Conservation (phyloP, 495 filamentous ascomycete species). For the Neurospora sp. region DNA sequence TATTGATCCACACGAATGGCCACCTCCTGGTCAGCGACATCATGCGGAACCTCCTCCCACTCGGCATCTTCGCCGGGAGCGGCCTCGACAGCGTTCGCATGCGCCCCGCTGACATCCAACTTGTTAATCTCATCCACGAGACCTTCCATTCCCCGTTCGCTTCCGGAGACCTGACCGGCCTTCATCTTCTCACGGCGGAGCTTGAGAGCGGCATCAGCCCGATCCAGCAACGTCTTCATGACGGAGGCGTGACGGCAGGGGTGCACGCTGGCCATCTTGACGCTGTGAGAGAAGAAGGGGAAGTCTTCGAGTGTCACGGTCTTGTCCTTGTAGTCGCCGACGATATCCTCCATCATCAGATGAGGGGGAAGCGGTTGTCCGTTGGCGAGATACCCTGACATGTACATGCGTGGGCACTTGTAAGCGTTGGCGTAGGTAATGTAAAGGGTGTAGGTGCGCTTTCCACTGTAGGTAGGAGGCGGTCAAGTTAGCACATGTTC, state of each 20-base stretch:
- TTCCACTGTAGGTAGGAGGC: constrained; percentile 42
- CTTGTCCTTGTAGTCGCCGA: constrained; percentile 99
- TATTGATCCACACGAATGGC: constrained; percentile 97
- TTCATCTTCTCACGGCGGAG: constrained; percentile 73
- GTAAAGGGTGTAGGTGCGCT: constrained; percentile 92
- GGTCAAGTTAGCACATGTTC: constrained; percentile 5
- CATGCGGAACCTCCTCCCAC: constrained; percentile 71
- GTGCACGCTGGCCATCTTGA: constrained; percentile 95
- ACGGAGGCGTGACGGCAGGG: constrained; percentile 88
- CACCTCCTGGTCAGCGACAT: constrained; percentile 65
- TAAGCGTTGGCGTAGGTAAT: constrained; percentile 97
- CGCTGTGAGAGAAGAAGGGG: constrained; percentile 69
- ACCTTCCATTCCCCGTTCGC: constrained; percentile 43
- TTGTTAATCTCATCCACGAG: constrained; percentile 52
- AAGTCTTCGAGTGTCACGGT: constrained; percentile 98
- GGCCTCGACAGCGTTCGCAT: constrained; percentile 18
- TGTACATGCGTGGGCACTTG: constrained; percentile 89
- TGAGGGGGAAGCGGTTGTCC: constrained; percentile 78
- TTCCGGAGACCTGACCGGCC: constrained; percentile 32
- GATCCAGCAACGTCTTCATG: constrained; percentile 96
- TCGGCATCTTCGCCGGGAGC: constrained; percentile 50
- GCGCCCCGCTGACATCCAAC: constrained; percentile 31
- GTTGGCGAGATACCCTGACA: constrained; percentile 78
- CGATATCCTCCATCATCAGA: constrained; percentile 98
- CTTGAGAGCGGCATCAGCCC: constrained; percentile 87